Evolutionary conservation across 192 early-diverging fungal genomes (phyloP).

Genomic region (Rhizophagus sp.): DNA sequence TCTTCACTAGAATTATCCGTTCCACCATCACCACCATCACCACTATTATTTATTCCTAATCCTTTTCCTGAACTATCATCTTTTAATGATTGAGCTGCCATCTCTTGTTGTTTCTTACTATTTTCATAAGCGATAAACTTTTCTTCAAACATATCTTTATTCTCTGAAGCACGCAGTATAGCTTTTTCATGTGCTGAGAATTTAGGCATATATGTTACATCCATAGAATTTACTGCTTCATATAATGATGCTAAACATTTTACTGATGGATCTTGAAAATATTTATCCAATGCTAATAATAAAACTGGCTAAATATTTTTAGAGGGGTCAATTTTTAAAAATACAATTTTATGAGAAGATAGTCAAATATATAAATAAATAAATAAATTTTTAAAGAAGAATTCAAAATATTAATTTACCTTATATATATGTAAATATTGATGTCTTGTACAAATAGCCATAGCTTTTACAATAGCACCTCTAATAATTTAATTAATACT

Average conservation of each 20-base stretch:
- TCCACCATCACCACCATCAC: background rate
- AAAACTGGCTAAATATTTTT: slow-evolving; percentile 70
- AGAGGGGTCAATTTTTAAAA: no score
- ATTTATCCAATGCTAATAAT: slow-evolving; percentile 89
- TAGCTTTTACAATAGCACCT: slow-evolving; percentile 90
- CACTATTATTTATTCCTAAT: slow-evolving; percentile 2
- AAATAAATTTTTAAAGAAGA: background rate
- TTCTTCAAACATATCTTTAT: slow-evolving; percentile 84
- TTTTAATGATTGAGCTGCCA: background rate
- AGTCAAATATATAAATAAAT: slow-evolving; percentile 1
- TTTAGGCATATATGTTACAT: slow-evolving; percentile 75
- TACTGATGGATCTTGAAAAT: slow-evolving; percentile 75
- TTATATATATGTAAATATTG: slow-evolving; percentile 90
- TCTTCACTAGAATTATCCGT: slow-evolving; percentile 31
- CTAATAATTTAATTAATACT: slow-evolving; percentile 37
- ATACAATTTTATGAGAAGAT: background rate
- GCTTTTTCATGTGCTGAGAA: slow-evolving; percentile 78
- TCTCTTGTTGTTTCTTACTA: slow-evolving; percentile 17
- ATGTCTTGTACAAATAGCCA: slow-evolving; percentile 90
- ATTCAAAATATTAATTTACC: slow-evolving; percentile 33
- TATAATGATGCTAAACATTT: slow-evolving; percentile 78
- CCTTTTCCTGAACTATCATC: slow-evolving; percentile 34
- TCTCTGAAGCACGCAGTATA: slow-evolving; percentile 80
- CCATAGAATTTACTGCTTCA: slow-evolving; percentile 82
- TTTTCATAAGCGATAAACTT: slow-evolving; percentile 58